A percentile compares a stretch with the other conserved stretches of the same genome.
Evolutionary conservation across 1,284 basidiomycete species (phyloP).

Genomic region (Moesziomyces aphidis): DNA sequence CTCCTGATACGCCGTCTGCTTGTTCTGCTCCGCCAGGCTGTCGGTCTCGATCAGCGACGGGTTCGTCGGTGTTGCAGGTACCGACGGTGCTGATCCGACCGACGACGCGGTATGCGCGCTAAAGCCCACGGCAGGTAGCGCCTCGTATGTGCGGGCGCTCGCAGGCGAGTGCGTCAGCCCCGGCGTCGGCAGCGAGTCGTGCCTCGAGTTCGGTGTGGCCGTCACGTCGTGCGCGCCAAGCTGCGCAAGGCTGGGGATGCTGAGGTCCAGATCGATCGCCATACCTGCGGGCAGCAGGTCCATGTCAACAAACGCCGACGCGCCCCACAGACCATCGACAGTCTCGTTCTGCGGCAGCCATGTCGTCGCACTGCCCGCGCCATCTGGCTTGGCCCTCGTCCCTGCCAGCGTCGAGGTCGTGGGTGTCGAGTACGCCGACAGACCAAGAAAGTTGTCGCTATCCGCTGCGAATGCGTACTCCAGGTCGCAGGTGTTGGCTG

Average conservation of each 20-base stretch:
- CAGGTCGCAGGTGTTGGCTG: neutral
- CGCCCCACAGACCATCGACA: neutral
- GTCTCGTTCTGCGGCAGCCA: constrained; percentile 10
- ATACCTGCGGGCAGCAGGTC: neutral
- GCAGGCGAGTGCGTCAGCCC: constrained; percentile 16
- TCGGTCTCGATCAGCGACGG: constrained; percentile 3
- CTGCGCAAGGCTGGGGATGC: neutral
- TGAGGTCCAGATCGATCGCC: constrained; percentile 9
- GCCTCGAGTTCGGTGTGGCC: neutral
- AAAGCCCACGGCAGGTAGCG: neutral
- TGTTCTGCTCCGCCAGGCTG: neutral
- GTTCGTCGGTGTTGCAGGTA: constrained; percentile 15
- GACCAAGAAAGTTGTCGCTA: neutral
- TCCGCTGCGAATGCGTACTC: no score
- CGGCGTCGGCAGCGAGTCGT: constrained; percentile 15
- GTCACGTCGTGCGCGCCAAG: neutral
- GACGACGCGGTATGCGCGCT: neutral
- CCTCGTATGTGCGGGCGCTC: neutral
- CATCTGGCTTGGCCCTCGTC: neutral
- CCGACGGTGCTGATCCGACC: constrained; percentile 12
- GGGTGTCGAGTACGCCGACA: neutral
- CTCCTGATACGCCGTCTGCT: constrained; percentile 1
- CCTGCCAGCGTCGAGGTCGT: no score
- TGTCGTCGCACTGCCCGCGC: neutral
- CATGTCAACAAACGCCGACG: constrained; percentile 1